These are phyloP conservation scores for Puccinia triticina DNA, from an alignment of 1,284 basidiomycete species.

Conservation along the genomic window DNA sequence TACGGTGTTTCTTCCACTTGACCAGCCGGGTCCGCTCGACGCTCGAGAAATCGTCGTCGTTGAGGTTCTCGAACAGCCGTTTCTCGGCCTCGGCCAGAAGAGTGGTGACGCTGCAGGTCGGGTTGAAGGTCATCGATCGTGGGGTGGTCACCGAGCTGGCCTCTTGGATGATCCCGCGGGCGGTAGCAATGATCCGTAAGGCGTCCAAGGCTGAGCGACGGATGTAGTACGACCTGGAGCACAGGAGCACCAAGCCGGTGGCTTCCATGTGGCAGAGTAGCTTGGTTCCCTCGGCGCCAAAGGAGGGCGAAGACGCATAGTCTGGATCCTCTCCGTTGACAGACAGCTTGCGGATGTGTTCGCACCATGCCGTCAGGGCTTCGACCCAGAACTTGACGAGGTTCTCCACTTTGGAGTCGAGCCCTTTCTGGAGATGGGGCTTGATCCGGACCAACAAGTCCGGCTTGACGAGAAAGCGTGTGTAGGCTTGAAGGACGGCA, in stretches of 20 bases:
- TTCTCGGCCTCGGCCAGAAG: slow-evolving; percentile 43
- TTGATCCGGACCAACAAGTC: slow-evolving; percentile 47
- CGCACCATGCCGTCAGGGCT: slow-evolving; percentile 46
- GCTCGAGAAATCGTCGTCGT: slow-evolving; percentile 39
- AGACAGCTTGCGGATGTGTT: slow-evolving; percentile 42
- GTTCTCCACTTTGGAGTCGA: slow-evolving; percentile 40
- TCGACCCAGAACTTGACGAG: slow-evolving; percentile 51
- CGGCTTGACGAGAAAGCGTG: slow-evolving; percentile 45
- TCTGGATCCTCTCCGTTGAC: slow-evolving; percentile 18
- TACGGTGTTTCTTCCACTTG: slow-evolving; percentile 50
- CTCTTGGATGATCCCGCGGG: slow-evolving; percentile 46
- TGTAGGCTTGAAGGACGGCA: slow-evolving; percentile 45
- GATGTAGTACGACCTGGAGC: slow-evolving; percentile 43
- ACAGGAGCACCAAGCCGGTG: slow-evolving; percentile 39
- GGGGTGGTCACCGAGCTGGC: slow-evolving; percentile 29
- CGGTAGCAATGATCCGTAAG: slow-evolving; percentile 44
- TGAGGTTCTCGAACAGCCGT: slow-evolving; percentile 35
- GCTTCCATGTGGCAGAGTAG: slow-evolving; percentile 46
- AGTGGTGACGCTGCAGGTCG: slow-evolving; percentile 30
- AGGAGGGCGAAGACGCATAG: slow-evolving; percentile 3
- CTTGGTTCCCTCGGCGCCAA: slow-evolving; percentile 42
- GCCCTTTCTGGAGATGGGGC: slow-evolving; percentile 43
- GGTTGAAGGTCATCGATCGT: slow-evolving; percentile 29
- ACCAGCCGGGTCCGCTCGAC: slow-evolving; percentile 37
- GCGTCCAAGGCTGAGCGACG: slow-evolving; percentile 50